phyloP scores from a whole-genome alignment of 306 rosid genomes.

The Castanea sativa region DNA sequence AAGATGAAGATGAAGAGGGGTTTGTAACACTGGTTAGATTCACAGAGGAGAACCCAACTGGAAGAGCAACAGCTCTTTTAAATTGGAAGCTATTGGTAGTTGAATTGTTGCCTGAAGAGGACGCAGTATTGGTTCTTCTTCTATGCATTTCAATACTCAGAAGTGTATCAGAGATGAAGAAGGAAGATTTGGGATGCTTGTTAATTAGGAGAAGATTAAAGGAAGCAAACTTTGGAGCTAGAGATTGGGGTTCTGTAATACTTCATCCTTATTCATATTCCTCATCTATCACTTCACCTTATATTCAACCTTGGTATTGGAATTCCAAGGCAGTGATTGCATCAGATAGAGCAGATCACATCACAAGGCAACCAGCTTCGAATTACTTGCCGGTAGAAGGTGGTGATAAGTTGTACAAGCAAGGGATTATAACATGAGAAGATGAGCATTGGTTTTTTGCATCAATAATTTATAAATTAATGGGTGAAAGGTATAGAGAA shows the following conservation, averaged over 20 bases:
- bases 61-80: constrained; percentile 80
- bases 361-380: constrained; percentile 43
- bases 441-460: too few species aligned
- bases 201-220: constrained; percentile 71
- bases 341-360: constrained; percentile 36
- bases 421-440: too few species aligned
- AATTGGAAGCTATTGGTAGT: constrained; percentile 78
- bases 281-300: constrained; percentile 44
- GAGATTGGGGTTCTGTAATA: constrained; percentile 84
- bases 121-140: constrained; percentile 68
- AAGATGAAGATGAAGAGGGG: constrained; percentile 52
- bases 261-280: constrained; percentile 58
- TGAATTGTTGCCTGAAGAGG: constrained; percentile 84
- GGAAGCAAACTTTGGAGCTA: constrained; percentile 58
- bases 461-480: too few species aligned
- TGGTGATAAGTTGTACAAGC: too few species aligned
- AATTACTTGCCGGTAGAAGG: constrained; percentile 58
- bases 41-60: constrained; percentile 66
- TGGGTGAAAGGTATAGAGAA: too few species aligned
- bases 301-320: constrained; percentile 84
- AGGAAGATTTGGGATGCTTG: constrained; percentile 71
- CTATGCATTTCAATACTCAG: constrained; percentile 69
- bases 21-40: constrained; percentile 71
- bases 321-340: constrained; percentile 49
- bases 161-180: constrained; percentile 73